Percentiles rank a stretch among this genome's conserved stretches.
Evolutionary conservation across 1,284 basidiomycete species (phyloP).

Genomic region (Puccinia coronata): DNA sequence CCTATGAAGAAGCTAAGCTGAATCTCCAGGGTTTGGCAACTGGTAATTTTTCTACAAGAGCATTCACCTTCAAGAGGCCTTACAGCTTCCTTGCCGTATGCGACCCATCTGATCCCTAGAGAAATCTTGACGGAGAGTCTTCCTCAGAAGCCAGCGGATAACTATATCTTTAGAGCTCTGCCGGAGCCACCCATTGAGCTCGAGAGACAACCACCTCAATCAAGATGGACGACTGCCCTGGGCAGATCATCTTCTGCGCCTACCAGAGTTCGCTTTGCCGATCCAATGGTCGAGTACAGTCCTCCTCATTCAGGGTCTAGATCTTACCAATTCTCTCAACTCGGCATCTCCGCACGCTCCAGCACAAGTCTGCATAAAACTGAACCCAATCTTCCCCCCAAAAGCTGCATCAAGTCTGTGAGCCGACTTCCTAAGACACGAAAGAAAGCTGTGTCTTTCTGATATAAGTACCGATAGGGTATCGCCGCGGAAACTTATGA

Average conservation of each 20-base stretch:
- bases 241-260: neutral
- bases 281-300: conserved; percentile 14
- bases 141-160: conserved; percentile 18
- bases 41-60: neutral
- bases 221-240: conserved; percentile 7
- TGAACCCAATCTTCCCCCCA: neutral
- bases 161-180: conserved; percentile 18
- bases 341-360: neutral
- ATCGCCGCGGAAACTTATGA: conserved; percentile 1
- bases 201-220: neutral
- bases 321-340: neutral
- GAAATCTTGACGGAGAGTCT: neutral
- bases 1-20: conserved; percentile 11
- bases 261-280: conserved; percentile 18
- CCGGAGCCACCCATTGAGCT: neutral
- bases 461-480: neutral
- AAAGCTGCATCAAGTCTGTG: conserved; percentile 21
- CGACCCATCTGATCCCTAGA: neutral
- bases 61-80: conserved; percentile 1
- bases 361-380: conserved; percentile 5
- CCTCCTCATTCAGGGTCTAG: neutral
- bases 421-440: too few species aligned
- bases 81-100: neutral
- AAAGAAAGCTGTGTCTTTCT: too few species aligned
- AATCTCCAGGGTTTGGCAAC: conserved; percentile 12